These are phyloP conservation scores for Jamesozyma rosinii DNA, from an alignment of 805 yeast genomes.

Conservation along the genomic window DNA sequence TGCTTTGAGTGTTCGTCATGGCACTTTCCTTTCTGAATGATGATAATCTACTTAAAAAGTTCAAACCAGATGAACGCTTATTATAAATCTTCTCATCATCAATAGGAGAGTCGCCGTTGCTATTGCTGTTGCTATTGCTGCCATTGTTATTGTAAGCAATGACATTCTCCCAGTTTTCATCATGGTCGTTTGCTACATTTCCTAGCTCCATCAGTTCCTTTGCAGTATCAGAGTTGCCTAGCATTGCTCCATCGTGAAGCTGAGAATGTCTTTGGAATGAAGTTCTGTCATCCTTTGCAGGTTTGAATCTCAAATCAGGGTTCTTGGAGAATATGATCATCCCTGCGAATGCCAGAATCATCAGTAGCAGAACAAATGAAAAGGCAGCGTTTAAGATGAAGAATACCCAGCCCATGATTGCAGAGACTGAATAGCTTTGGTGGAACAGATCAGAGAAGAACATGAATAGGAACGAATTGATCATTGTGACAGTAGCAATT, in stretches of 20 bases:
- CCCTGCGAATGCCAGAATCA: constrained; percentile 58
- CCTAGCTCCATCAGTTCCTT: constrained; percentile 67
- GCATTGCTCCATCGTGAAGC: constrained; percentile 1
- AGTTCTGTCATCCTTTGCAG: constrained; percentile 85
- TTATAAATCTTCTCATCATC: not conserved
- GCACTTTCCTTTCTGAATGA: not conserved
- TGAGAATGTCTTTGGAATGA: constrained; percentile 56
- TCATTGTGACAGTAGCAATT: constrained; percentile 59
- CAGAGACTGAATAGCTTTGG: constrained; percentile 67
- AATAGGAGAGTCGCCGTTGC: not conserved
- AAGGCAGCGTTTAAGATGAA: constrained; percentile 85
- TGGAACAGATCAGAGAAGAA: constrained; percentile 80
- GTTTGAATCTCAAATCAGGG: constrained; percentile 82
- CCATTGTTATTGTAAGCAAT: not conserved
- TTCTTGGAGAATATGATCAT: constrained; percentile 64
- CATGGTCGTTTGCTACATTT: constrained; percentile 72
- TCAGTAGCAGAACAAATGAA: constrained; percentile 59
- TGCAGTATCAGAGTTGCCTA: constrained; percentile 22
- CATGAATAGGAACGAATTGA: constrained; percentile 76
- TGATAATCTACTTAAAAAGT: not conserved
- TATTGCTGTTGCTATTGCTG: not conserved
- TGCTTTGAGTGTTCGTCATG: not conserved
- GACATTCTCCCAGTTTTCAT: constrained; percentile 53
- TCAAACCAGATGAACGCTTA: not conserved
- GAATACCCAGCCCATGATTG: constrained; percentile 88